Evolutionary conservation across 192 early-diverging fungal species (phyloP), one percentile per base, ranked within the genome.

Genomic region (Dissophora ornata): DNA sequence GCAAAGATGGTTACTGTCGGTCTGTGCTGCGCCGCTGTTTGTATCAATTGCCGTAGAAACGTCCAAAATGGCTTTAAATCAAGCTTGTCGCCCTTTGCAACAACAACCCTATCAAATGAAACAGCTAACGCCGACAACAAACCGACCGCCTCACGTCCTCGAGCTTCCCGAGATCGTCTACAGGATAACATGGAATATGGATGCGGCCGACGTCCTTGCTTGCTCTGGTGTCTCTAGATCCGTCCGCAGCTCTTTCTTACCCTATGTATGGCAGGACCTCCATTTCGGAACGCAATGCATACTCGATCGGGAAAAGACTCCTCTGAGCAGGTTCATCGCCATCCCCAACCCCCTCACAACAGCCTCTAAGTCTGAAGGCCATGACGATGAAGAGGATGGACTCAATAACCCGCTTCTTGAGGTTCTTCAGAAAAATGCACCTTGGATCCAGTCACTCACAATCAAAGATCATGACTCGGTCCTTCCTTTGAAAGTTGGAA

Each of bases 191-290:
- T 12, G 16, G 3, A 51, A 58, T 29, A 25, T 68, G 5, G 66
- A 68, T 40, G 66, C 66, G 6, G 1, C 32, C 1, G 54, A 57
- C 15, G 56, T 68, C 19, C 33, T 58, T 46, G 24, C 53, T 10
- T 68, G 45, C 36, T 49, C 55, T 9, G 7, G 9, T 6, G 66
- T 68, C 12, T 68, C 45, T 7, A 34, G 38, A 29, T 3, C 36
- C 22, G 57, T 46, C 21, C 58, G 51, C 36, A 11, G 24, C 15
- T 45, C 54, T 7, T 68, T 51, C 19, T 22, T 47, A 10, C 66
- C 66, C 9, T 47, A 58, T n/a, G 55, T 58, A 24, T 68, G 66
- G 66, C 46, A 42, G 10, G 47, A 68, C 36, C 44, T 68, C n/a
- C 66, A 68, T 21, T 49, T 68, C 28, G 46, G 52, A 5, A 15